Conservation (phyloP, 805 yeast species). For the Ogataea paradorogensis region DNA sequence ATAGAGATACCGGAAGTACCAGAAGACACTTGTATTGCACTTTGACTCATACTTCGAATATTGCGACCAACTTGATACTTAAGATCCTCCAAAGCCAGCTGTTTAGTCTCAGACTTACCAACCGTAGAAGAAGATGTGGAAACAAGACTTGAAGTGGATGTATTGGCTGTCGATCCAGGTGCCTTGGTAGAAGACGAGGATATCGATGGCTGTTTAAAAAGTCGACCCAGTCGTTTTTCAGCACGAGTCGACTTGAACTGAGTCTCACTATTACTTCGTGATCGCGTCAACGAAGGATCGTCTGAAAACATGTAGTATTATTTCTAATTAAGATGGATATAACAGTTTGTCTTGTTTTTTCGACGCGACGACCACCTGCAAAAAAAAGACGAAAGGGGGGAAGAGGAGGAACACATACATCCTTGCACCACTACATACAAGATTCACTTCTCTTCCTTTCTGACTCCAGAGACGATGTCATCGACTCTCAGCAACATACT, state of each 20-base stretch:
- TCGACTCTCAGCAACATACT: constrained; percentile 92
- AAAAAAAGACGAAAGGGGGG: constrained; percentile 1
- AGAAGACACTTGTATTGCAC: constrained; percentile 6
- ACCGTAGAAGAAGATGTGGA: constrained; percentile 2
- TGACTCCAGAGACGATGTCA: constrained; percentile 95
- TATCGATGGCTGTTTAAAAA: constrained; percentile 27
- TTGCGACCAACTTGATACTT: constrained; percentile 21
- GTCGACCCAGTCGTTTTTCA: constrained; percentile 35
- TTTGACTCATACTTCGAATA: constrained; percentile 17
- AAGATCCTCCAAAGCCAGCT: constrained; percentile 21
- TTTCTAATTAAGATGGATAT: neutral
- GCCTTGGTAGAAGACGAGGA: constrained; percentile 1
- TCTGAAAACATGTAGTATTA: constrained; percentile 9
- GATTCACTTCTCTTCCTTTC: constrained; percentile 35
- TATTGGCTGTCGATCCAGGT: constrained; percentile 2
- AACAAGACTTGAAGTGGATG: neutral
- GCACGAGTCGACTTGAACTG: constrained; percentile 31
- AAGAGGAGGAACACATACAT: neutral
- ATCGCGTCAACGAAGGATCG: constrained; percentile 17
- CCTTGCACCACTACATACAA: constrained; percentile 7
- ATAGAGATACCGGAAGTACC: constrained; percentile 6
- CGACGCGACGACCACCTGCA: neutral
- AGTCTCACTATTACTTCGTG: constrained; percentile 32
- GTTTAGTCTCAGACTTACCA: constrained; percentile 15
- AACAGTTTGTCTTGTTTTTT: constrained; percentile 4